Evolutionary conservation across 2,329 filamentous ascomycete species (phyloP), one percentile per base, ranked within the genome.

Genomic region (Phialophora macrospora): DNA sequence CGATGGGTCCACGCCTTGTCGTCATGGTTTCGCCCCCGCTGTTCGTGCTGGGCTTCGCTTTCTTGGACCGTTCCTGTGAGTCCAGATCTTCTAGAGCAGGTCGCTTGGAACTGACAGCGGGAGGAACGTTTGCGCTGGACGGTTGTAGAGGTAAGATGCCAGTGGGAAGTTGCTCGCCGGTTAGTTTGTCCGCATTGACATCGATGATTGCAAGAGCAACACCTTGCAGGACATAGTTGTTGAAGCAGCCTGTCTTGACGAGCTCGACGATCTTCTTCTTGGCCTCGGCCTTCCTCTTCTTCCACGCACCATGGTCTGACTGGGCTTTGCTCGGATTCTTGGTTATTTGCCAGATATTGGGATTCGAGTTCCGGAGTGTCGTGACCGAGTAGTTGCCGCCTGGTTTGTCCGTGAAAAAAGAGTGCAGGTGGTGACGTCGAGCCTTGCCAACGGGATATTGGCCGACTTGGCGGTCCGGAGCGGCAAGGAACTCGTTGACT

Each of bases 321-420:
- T 56, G 22, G 22, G 24, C 14, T 38, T 34, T 48, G 41, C 28
- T 60, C 17, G 24, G 52, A 26, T 51, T 55, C 51, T 64, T 64
- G 22, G 62, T 64, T 12, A 64, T 55, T 34, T 60, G 57, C 62
- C 56, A 60, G 22, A 60, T 26, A 17, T 60, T 55, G 20, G 62
- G 62, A 20, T 48, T 55, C 24, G 34, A 49, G 57, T 56, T 32
- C 4, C 56, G 57, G 9, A 60, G 26, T 4, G 62, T 64, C 26
- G 24, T 52, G n/a, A 64, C 44, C 9, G 32, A 55, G 51, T 60
- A 64, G 12, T 54, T 48, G 30, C 8, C 38, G n/a, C 28, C 34
- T 5, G 14, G 9, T 14, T 14, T 14, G 11, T 55, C 34, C 1
- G 49, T 41, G 41, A 48, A 64, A 30, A n/a, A 28, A 2, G 3